These are phyloP conservation scores for Xylaria grammica DNA, from an alignment of 495 filamentous ascomycete species.

Conservation along the genomic window DNA sequence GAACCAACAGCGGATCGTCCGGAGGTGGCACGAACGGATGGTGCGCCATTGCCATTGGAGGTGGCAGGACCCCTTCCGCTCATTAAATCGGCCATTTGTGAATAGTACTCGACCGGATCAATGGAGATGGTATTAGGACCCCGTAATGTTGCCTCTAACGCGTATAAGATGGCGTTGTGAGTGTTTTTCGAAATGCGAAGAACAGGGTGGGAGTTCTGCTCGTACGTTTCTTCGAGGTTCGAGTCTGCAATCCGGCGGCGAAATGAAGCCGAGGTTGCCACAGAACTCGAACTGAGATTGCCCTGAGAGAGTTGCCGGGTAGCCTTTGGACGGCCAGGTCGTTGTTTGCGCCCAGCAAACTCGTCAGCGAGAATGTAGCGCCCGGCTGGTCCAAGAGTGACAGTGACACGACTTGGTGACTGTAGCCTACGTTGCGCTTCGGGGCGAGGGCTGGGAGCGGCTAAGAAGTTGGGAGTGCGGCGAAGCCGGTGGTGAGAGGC, in stretches of 20 bases:
- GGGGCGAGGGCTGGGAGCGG: constrained; percentile 46
- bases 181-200: constrained; percentile 53
- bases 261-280: constrained; percentile 40
- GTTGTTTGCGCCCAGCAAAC: constrained; percentile 24
- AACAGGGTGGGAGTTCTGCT: constrained; percentile 40
- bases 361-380: constrained; percentile 31
- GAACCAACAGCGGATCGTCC: constrained; percentile 54
- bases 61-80: constrained; percentile 56
- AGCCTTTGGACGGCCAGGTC: constrained; percentile 28
- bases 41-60: constrained; percentile 57
- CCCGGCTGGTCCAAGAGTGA: constrained; percentile 35
- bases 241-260: constrained; percentile 29
- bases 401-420: constrained; percentile 41
- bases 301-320: constrained; percentile 51
- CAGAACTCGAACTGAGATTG: constrained; percentile 46
- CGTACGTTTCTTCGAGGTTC: constrained; percentile 27
- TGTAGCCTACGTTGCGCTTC: constrained; percentile 39
- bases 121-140: constrained; percentile 83
- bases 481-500: constrained; percentile 50
- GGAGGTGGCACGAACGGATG: constrained; percentile 44
- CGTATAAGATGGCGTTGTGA: constrained; percentile 78
- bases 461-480: constrained; percentile 53
- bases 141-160: constrained; percentile 88
- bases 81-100: constrained; percentile 87
- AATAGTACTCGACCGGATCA: constrained; percentile 87